A percentile compares a stretch with the other conserved stretches of the same genome.
Evolutionary conservation across 2,329 filamentous ascomycete genomes (phyloP).

Genomic region (Colletotrichum sojae): DNA sequence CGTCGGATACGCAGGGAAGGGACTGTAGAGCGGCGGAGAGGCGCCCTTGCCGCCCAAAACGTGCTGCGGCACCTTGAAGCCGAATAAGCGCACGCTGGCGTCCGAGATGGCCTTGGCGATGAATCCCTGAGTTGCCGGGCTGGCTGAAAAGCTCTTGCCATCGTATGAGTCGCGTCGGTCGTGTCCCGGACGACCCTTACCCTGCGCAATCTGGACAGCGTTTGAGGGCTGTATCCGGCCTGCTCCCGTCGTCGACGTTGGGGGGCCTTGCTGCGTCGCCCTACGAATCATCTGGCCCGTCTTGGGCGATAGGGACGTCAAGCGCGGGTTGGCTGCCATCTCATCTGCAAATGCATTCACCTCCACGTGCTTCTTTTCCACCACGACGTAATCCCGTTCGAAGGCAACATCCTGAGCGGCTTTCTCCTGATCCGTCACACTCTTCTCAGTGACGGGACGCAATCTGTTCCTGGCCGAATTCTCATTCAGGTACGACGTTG

Average conservation of each 20-base stretch:
- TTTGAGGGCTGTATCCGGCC: conserved; percentile 77
- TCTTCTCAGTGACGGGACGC: conserved; percentile 44
- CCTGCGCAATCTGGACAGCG: conserved; percentile 80
- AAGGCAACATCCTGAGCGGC: conserved; percentile 90
- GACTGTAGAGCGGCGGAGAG: conserved; percentile 83
- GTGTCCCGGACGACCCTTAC: conserved; percentile 76
- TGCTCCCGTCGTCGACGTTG: conserved; percentile 78
- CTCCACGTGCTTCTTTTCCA: conserved; percentile 95
- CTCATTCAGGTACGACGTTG: conserved; percentile 54
- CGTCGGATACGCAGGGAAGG: conserved; percentile 88
- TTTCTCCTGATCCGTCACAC: conserved; percentile 73
- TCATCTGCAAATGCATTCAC: conserved; percentile 98
- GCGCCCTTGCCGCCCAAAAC: conserved; percentile 69
- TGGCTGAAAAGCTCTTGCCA: conserved; percentile 74
- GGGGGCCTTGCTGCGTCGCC: conserved; percentile 82
- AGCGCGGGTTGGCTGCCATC: conserved; percentile 84
- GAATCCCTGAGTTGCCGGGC: conserved; percentile 86
- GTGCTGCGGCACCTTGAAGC: conserved; percentile 77
- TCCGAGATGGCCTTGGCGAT: conserved; percentile 96
- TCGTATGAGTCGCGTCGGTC: conserved; percentile 87
- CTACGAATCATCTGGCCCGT: conserved; percentile 78
- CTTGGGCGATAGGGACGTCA: conserved; percentile 67
- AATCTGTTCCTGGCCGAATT: conserved; percentile 49
- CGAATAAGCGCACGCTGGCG: conserved; percentile 83
- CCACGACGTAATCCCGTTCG: conserved; percentile 94